Evolutionary conservation across 2,329 filamentous ascomycete genomes (phyloP), one percentile per base, ranked within the genome.

Genomic region (Tolypocladium ophioglossoides): DNA sequence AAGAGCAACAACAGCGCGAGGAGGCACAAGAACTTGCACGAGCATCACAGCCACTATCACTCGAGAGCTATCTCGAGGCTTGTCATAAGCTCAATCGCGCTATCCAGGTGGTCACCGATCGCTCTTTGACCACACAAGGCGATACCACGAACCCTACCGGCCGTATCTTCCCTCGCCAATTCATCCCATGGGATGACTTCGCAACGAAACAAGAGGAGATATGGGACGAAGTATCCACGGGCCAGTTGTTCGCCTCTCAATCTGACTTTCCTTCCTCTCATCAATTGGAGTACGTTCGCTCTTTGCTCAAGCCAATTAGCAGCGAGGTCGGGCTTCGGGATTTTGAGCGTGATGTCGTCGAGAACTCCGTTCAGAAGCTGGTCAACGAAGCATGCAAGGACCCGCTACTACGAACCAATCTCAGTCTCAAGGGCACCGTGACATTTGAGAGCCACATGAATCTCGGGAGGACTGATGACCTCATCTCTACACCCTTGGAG

Each of bases 131-230:
- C 3, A 70, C 66, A 18, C 61, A 69, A 60, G 68, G 66, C 49
- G 56, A 66, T 9, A 66, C 62, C 0, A 71, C 66, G 0, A 64
- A 70, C 50, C 64, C 66, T 9, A 58, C 54, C 49, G 65, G 67
- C 44, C 64, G 67, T 53, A 55, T 68, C 18, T 72, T 56, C 54
- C 69, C 70, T 57, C 58, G 54, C 57, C 64, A 63, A 44, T 71
- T 74, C 38, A 57, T 70, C n/a, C 69, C 64, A 4, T 73, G 65
- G 68, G 51, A 63, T 11, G 59, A 64, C 51, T 74, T 70, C 50
- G 49, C 61, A 53, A 52, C n/a, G 39, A 49, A 54, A 52, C 64
- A 27, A 27, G 27, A 27, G 27, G 27, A 27, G 27, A 27, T 27
- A 3, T 27, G 27, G 27, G 27, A 27, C 27, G 27, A 27, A n/a